Evolutionary conservation across 192 early-diverging fungal species (phyloP), one percentile per base, ranked within the genome.

Genomic region (Coemansia sp.): DNA sequence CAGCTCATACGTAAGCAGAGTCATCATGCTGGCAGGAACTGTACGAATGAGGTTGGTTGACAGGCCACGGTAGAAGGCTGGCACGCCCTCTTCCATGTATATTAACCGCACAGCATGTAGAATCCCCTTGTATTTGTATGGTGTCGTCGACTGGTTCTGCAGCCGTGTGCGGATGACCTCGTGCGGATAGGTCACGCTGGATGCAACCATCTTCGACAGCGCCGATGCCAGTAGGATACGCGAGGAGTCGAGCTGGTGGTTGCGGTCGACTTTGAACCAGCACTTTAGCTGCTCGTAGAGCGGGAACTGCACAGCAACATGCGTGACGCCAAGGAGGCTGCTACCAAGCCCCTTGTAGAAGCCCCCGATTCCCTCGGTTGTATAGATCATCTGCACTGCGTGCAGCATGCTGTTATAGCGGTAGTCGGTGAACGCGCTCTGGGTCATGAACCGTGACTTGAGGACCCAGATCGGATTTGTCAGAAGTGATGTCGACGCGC

Each of bases 401-500:
- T 99, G 77, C 31, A 79, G 77, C 23, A 89, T 94, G 72, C 91
- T 92, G 31, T 70, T 87, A 83, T 99, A 99, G 37, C 87, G 80
- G 72, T 94, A 93, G 57, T 89, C 68, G 23, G 89, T 91, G 63
- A 71, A 77, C 29, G 81, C 83, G 71, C 76, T 88, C 75, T 94
- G 94, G 26, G 92, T 92, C 92, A 94, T 94, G 45, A 94, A 90
- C 42, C 92, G 85, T 40, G 91, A 94, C 77, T 94, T 92, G 46
- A 95, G 88, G 26, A 97, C 93, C 94, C 94, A 97, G 18, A 95
- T 75, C 18, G 95, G 95, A 66, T 95, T 95, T 12, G 93, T 95
- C 29, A 90, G 67, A 2, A 86, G 77, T 39, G 94, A 91, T 18
- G 87, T 89, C 10, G 88, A 84, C 9, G 89, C 86, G 35, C 93